phyloP scores from a whole-genome alignment of 352 stramenopile species.

The Phytopythium montanum region DNA sequence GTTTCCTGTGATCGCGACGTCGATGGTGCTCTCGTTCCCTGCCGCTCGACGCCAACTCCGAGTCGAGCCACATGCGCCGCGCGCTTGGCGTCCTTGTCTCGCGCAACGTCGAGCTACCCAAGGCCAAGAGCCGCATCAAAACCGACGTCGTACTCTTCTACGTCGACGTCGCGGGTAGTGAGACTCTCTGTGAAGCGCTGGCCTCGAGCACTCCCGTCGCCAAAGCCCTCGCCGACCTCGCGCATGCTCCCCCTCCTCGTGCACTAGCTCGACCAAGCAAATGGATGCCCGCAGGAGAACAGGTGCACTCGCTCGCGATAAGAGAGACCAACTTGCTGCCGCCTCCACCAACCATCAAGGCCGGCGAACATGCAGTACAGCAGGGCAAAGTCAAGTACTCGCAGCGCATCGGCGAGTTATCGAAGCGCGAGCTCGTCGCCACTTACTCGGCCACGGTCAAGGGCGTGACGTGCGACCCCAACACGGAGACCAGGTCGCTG shows the following conservation, averaged over 20 bases:
- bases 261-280: conserved; percentile 87
- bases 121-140: conserved; percentile 58
- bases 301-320: conserved; percentile 92
- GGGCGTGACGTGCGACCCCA: conserved; percentile 80
- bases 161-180: conserved; percentile 28
- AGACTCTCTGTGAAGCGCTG: too few relatives aligned
- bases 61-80: conserved; percentile 49
- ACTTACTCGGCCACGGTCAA: conserved; percentile 87
- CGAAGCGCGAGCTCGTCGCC: conserved; percentile 88
- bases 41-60: conserved; percentile 43
- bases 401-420: conserved; percentile 87
- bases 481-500: conserved; percentile 91
- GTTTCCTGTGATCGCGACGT: conserved; percentile 39
- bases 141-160: conserved; percentile 51
- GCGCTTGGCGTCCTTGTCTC: conserved; percentile 60
- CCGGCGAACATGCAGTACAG: conserved; percentile 62
- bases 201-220: conserved; percentile 46
- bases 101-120: conserved; percentile 56
- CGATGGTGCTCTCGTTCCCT: conserved; percentile 73
- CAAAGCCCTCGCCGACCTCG: conserved; percentile 76
- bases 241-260: conserved; percentile 77
- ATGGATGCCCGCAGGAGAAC: conserved; percentile 92
- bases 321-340: conserved; percentile 95
- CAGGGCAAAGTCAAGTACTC: conserved; percentile 93
- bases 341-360: conserved; percentile 85